Percentiles rank a stretch among this genome's conserved stretches.
Evolutionary conservation across 1,284 basidiomycete genomes (phyloP).

Genomic region (Cerrena zonata): DNA sequence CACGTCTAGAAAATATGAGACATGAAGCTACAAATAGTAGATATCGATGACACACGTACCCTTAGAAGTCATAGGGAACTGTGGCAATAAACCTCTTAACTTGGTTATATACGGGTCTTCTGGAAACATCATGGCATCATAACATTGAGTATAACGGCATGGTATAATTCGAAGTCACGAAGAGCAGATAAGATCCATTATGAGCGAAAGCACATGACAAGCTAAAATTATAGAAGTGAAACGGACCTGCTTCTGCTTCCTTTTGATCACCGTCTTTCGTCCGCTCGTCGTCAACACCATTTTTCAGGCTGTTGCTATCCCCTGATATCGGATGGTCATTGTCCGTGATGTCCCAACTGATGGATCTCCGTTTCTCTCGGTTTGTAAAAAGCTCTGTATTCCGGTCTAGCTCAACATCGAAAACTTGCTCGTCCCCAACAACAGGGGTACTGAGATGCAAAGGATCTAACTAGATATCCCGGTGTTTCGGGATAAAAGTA

Average conservation of each 20-base stretch:
- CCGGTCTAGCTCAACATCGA: slow-evolving; percentile 67
- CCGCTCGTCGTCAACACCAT: slow-evolving; percentile 10
- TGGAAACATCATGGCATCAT: slow-evolving; percentile 15
- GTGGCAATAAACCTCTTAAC: slow-evolving; percentile 41
- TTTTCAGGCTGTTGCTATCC: slow-evolving; percentile 5
- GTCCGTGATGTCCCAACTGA: slow-evolving; percentile 18
- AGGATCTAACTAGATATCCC: slow-evolving; percentile 52
- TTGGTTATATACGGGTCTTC: slow-evolving; percentile 33
- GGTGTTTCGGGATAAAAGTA: neutral
- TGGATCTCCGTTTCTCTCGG: slow-evolving; percentile 15
- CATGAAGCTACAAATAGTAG: neutral
- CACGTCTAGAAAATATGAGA: slow-evolving; percentile 28
- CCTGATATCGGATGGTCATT: neutral
- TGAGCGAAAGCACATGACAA: neutral
- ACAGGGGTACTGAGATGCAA: slow-evolving; percentile 41
- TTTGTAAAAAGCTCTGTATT: slow-evolving; percentile 39
- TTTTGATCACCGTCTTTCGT: slow-evolving; percentile 9
- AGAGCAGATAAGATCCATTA: neutral
- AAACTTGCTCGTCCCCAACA: slow-evolving; percentile 63
- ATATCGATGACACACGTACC: slow-evolving; percentile 31
- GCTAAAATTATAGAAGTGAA: neutral
- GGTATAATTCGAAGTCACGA: too few relatives aligned
- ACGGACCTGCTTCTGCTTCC: slow-evolving; percentile 17
- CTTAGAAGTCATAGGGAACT: slow-evolving; percentile 55
- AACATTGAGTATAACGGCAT: neutral